Percentiles rank a stretch among this genome's conserved stretches.
These are phyloP conservation scores for Biscogniauxia sp. DNA, from an alignment of 2,329 filamentous ascomycete species.

Conservation along the genomic window DNA sequence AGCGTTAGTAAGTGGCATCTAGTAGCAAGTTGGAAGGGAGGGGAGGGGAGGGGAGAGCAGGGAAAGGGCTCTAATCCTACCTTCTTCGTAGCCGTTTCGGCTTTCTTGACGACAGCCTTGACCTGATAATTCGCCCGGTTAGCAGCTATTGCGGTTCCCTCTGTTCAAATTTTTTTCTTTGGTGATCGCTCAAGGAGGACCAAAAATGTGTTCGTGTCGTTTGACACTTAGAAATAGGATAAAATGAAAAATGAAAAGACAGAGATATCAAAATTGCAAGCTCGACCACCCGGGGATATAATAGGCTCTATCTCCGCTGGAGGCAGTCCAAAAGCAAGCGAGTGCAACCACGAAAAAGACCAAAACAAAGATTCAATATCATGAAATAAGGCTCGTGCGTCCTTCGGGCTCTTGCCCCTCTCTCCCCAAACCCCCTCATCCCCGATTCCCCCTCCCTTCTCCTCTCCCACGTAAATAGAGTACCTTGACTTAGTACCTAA, in stretches of 20 bases:
- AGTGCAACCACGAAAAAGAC: too few relatives aligned
- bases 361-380: too few relatives aligned
- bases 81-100: constrained; percentile 31
- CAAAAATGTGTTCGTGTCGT: too few relatives aligned
- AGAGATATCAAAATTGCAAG: neutral
- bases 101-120: constrained; percentile 31
- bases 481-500: neutral
- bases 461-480: too few relatives aligned
- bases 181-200: too few relatives aligned
- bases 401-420: too few relatives aligned
- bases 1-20: constrained; percentile 4
- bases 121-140: constrained; percentile 18
- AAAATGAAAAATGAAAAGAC: neutral
- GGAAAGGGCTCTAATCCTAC: constrained; percentile 8
- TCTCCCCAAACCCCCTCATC: too few relatives aligned
- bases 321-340: too few relatives aligned
- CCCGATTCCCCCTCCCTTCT: too few relatives aligned
- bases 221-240: too few relatives aligned
- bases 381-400: too few relatives aligned
- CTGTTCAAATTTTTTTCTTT: constrained; percentile 1
- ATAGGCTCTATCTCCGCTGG: too few relatives aligned
- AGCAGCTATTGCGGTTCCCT: constrained; percentile 12
- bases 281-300: neutral
- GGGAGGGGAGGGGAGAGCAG: neutral
- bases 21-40: neutral